Conservation (phyloP, 1,284 basidiomycete genomes). For the Puccinia novopanici region DNA sequence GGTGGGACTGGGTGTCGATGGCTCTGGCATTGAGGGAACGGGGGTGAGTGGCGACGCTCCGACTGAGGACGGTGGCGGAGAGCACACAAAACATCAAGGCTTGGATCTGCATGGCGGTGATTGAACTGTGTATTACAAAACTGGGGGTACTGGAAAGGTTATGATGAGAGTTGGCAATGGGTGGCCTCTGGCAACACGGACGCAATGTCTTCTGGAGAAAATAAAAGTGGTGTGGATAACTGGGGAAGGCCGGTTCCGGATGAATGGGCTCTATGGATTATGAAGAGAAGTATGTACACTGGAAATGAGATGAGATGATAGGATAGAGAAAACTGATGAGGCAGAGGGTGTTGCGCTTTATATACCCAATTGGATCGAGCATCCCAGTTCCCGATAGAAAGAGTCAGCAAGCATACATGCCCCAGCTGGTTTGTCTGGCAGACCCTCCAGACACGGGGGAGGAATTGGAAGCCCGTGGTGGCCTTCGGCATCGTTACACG, state of each 20-base stretch:
- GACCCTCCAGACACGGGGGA: background rate
- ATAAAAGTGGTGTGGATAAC: background rate
- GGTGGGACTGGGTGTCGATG: background rate
- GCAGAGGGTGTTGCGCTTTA: background rate
- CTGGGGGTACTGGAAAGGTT: background rate
- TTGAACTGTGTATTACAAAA: background rate
- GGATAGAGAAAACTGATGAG: background rate
- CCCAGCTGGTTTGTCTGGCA: background rate
- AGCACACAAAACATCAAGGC: conserved; percentile 5
- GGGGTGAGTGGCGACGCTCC: background rate
- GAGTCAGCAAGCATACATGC: background rate
- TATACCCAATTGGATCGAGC: background rate
- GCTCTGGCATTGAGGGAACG: background rate
- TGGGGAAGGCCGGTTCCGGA: conserved; percentile 1
- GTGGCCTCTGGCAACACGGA: no score
- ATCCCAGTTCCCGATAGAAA: background rate
- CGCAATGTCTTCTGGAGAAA: no score
- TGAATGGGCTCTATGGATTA: background rate
- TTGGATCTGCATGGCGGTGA: conserved; percentile 21
- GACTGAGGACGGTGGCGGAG: background rate
- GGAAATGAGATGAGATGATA: background rate
- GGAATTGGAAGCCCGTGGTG: background rate
- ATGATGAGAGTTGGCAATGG: no score
- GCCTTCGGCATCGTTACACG: background rate
- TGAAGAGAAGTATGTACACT: background rate